Base-by-base conservation (phyloP, 805 yeast species). In the Candida ulmi region DNA sequence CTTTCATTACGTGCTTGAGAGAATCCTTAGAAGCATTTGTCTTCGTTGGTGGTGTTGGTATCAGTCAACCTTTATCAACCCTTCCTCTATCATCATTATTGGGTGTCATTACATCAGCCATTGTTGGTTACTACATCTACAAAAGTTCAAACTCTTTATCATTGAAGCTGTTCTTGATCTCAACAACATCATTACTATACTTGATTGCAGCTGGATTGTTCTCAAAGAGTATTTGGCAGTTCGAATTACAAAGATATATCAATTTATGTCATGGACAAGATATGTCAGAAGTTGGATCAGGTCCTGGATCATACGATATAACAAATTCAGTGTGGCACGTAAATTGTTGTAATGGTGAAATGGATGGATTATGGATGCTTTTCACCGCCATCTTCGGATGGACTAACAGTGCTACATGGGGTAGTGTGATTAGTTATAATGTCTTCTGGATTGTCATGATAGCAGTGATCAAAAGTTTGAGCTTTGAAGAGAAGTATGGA, bases 1-100 rank as follows among this genome's bases (percentile, higher is more conserved):
- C 97, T 1, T 80, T 88, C 52, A 72, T 88, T 35, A 88, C 97
- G 2, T 81, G 95, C 4, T 65, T 88, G 36, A 74, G 96, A 56
- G 96, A 88, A 61, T 95, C 96, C 2, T 65, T 88, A 38, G 96
- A 88, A 60, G 96, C 96, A 0, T 88, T 88, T 28, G 93, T 88
- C 3, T 88, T 88, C 52, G 72, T 88, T 32, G 96, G 96, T 3
- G 97, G 96, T 21, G 80, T 88, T 32, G 88, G 88, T 17, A 77
- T 85, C 42, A 76, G 79, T 27, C 85, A 79, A 46, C 88, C 91
- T 6, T 56, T 76, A 11, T 55, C 76, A 0, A 74, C 88, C 0
- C 71, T 84, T 43, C 80, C 90, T 15, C 55, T 82, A 27, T 80
- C 93, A 0, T 76, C 78, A 35, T 23, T 80, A 0, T 44, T 68